phyloP scores from a whole-genome alignment of 129 eudicot genomes.

The Arctium lappa region DNA sequence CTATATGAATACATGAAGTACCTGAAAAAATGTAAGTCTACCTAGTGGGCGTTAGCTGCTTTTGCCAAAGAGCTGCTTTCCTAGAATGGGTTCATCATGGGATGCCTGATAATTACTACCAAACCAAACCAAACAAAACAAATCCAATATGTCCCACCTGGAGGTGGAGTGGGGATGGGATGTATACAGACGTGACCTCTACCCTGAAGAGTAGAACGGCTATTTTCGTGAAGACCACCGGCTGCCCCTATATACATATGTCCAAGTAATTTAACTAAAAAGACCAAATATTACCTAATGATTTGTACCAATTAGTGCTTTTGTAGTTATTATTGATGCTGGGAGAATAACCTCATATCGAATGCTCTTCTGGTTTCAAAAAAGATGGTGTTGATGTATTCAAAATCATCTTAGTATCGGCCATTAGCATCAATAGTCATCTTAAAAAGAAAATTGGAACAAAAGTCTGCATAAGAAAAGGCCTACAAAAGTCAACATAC shows the following conservation, averaged over 20 bases:
- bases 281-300: no score
- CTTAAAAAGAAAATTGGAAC: no score
- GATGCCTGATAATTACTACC: background rate
- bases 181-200: no score
- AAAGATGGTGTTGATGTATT: background rate
- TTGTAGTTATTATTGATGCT: background rate
- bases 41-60: background rate
- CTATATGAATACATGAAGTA: background rate
- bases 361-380: background rate
- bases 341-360: background rate
- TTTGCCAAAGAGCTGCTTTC: background rate
- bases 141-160: no score
- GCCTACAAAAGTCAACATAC: no score
- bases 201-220: no score
- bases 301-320: no score
- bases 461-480: background rate
- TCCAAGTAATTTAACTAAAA: background rate
- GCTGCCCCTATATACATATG: background rate
- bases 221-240: no score
- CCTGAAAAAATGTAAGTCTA: background rate
- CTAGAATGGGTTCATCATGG: background rate
- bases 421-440: background rate
- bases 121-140: no score
- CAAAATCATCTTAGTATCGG: background rate
- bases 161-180: no score